Conservation (phyloP, 1,284 basidiomycete genomes). For the Irpex rosettiformis region DNA sequence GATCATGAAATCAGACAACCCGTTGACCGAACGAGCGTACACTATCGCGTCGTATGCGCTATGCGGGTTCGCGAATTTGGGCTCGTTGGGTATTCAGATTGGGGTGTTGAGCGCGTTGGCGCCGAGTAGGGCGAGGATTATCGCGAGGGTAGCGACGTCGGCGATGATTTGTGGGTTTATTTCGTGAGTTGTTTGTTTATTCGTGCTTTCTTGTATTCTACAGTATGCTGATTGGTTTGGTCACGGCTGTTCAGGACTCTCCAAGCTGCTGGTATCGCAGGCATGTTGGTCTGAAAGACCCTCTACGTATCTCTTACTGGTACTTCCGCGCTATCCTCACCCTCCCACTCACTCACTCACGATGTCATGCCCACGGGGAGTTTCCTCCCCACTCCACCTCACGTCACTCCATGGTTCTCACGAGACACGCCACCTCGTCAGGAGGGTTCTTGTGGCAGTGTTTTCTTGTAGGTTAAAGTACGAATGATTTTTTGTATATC, state of each 20-base stretch:
- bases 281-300: slow-evolving; percentile 31
- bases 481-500: too few species aligned
- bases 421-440: background rate
- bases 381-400: background rate
- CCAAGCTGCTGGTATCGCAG: slow-evolving; percentile 72
- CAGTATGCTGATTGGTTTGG: background rate
- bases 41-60: slow-evolving; percentile 81
- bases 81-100: slow-evolving; percentile 86
- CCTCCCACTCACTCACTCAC: background rate
- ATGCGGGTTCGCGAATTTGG: slow-evolving; percentile 88
- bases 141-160: slow-evolving; percentile 68
- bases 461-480: background rate
- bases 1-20: slow-evolving; percentile 44
- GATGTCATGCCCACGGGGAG: background rate
- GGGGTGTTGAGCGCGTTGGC: slow-evolving; percentile 85
- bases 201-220: slow-evolving; percentile 1
- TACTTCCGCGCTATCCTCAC: background rate
- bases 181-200: slow-evolving; percentile 32
- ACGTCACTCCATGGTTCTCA: background rate
- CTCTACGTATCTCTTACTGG: background rate
- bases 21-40: slow-evolving; percentile 69
- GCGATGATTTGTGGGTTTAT: slow-evolving; percentile 83
- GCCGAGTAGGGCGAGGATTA: slow-evolving; percentile 69
- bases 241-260: slow-evolving; percentile 39
- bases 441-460: background rate